These are phyloP conservation scores for Candida schatavii DNA, from an alignment of 805 yeast species.

Conservation along the genomic window DNA sequence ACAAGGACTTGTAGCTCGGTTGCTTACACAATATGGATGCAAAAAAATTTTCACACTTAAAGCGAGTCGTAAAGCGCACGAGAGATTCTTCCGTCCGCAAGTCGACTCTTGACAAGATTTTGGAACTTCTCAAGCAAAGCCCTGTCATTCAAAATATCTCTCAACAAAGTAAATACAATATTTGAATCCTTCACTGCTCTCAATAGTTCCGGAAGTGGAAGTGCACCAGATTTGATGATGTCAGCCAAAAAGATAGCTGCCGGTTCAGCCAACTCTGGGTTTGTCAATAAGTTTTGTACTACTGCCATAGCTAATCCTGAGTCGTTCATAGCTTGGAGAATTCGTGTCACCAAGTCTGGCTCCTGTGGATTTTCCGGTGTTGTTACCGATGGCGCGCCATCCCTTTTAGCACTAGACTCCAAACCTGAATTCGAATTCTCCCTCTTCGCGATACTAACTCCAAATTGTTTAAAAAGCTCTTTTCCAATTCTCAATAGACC, in stretches of 20 bases:
- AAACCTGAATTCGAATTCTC: not conserved
- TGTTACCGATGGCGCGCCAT: not conserved
- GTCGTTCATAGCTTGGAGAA: conserved; percentile 19
- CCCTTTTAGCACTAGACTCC: not conserved
- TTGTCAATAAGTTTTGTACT: conserved; percentile 21
- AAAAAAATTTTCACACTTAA: not conserved
- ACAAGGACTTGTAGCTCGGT: no score
- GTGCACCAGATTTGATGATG: conserved; percentile 22
- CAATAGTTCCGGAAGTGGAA: conserved; percentile 18
- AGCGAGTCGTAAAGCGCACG: not conserved
- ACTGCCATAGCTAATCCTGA: conserved; percentile 25
- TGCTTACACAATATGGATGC: no score
- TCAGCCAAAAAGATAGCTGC: conserved; percentile 22
- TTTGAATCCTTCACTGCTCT: conserved; percentile 20
- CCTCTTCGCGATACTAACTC: conserved; percentile 14
- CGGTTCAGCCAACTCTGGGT: conserved; percentile 26
- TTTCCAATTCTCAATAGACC: conserved; percentile 22
- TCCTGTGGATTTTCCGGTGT: not conserved
- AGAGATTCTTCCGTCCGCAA: conserved; percentile 19
- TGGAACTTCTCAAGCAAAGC: conserved; percentile 17
- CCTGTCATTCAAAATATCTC: conserved; percentile 18
- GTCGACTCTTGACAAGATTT: conserved; percentile 14
- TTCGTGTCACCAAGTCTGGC: conserved; percentile 14
- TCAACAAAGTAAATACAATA: conserved; percentile 13
- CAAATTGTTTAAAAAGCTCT: conserved; percentile 19